Percentiles rank a stretch among this genome's conserved stretches.
Evolutionary conservation across 768 basidiomycete genomes (phyloP).

Genomic region (Clathrus columnatus): DNA sequence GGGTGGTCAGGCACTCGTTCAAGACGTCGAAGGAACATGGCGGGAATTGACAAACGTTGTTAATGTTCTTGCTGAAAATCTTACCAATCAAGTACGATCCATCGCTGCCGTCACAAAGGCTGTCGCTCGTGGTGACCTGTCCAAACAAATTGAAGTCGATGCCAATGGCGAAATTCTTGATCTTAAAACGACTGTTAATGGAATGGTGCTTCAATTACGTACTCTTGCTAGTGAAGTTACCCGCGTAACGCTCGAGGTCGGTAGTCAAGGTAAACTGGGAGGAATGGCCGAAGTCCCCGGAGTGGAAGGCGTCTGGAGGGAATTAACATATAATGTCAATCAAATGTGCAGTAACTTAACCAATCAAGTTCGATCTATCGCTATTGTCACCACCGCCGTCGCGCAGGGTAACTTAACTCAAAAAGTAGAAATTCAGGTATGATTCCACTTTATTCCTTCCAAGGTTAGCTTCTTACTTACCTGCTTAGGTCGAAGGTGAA

Average conservation of each 20-base stretch:
- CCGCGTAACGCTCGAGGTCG: slow-evolving; percentile 77
- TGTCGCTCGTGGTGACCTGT: slow-evolving; percentile 83
- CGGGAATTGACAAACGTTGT: slow-evolving; percentile 70
- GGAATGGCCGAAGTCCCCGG: slow-evolving; percentile 84
- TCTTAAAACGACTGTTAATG: slow-evolving; percentile 55
- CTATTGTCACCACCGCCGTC: slow-evolving; percentile 80
- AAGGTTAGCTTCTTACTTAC: neutral
- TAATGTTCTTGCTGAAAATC: slow-evolving; percentile 23
- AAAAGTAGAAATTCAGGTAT: slow-evolving; percentile 75
- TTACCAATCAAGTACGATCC: slow-evolving; percentile 30
- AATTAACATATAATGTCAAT: slow-evolving; percentile 72
- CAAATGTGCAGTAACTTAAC: slow-evolving; percentile 76
- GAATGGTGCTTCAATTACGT: slow-evolving; percentile 43
- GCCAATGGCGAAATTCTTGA: slow-evolving; percentile 85
- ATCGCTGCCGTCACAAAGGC: slow-evolving; percentile 59
- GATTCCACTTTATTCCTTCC: slow-evolving; percentile 8
- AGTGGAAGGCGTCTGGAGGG: slow-evolving; percentile 87
- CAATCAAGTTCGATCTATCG: slow-evolving; percentile 76
- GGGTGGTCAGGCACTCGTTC: slow-evolving; percentile 43
- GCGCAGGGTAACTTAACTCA: slow-evolving; percentile 86
- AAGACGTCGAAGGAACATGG: slow-evolving; percentile 90
- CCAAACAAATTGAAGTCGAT: slow-evolving; percentile 87
- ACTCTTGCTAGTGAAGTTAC: slow-evolving; percentile 77
- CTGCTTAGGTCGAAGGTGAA: slow-evolving; percentile 58
- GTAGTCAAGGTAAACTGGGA: slow-evolving; percentile 81